Evolutionary conservation across 2,329 filamentous ascomycete species (phyloP), one percentile per base, ranked within the genome.

Genomic region (Cladorrhinum sp.): DNA sequence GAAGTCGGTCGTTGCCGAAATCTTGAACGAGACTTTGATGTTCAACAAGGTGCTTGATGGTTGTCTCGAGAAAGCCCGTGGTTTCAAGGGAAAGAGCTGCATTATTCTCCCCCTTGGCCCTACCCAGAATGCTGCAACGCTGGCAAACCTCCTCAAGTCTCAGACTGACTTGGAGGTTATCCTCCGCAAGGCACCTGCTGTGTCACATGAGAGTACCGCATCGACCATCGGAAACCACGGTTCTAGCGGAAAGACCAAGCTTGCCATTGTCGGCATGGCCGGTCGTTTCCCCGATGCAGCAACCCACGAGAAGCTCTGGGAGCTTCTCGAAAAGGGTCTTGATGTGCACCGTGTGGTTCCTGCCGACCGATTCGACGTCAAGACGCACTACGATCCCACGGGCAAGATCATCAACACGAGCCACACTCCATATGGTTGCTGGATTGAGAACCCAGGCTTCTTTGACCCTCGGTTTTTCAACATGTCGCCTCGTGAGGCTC

Each of bases 391-490:
- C 64, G 89, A 93, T 69, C 83, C 87, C 4, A 86, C 85, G 5
- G 88, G 89, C 21, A 91, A 91, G 73, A 81, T 78, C 30, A 86
- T 87, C 73, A 93, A 92, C 76, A 92, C 89, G 61, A 89, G 85
- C 58, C 87, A 90, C 73, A 91, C 89, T 1, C 88, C 87, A 2
- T 91, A 86, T 67, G 90, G 90, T 16, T 91, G 88, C 76, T 92
- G 79, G 77, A 82, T 91, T 66, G 86, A 91, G 64, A 83, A 92
- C 63, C 89, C 90, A 0, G 89, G 89, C 59, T 79, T 89, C 53
- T 94, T 94, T 69, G 90, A 94, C 68, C 87, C 89, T n/a, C 81
- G 87, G 1, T 93, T 94, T 76, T 94, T 94, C 82, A 92, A 92
- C 74, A 92, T 94, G 87, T 92, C 89, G 36, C 89, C 90, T 5